These are phyloP conservation scores for Globisporangium irregulare DNA, from an alignment of 352 stramenopile species.

Conservation along the genomic window DNA sequence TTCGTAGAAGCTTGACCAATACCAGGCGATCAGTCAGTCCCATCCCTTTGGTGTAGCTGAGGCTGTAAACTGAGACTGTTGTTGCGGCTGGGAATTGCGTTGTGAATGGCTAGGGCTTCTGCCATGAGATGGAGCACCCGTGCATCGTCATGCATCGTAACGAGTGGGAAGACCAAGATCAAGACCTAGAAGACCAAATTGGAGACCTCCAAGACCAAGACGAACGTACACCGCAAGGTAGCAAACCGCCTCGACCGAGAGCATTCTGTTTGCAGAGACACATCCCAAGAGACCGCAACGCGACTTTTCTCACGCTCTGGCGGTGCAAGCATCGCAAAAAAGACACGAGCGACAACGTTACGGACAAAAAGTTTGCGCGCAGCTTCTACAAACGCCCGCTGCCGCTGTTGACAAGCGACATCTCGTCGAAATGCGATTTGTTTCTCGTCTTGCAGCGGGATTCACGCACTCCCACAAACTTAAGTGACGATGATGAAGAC, in stretches of 20 bases:
- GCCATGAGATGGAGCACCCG: conserved; percentile 35
- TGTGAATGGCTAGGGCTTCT: conserved; percentile 27
- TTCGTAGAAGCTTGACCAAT: conserved; percentile 6
- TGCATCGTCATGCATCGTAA: conserved; percentile 5
- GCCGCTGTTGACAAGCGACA: conserved; percentile 17
- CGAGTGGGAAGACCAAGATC: conserved; percentile 7
- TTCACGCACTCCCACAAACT: background rate
- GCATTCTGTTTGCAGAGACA: conserved; percentile 48
- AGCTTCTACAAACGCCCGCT: conserved; percentile 17
- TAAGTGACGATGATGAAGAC: conserved; percentile 6
- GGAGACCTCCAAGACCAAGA: background rate
- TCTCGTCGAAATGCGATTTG: conserved; percentile 22
- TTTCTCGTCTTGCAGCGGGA: conserved; percentile 8
- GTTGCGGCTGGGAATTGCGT: background rate
- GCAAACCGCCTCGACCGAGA: background rate
- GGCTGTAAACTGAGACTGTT: background rate
- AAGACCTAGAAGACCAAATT: background rate
- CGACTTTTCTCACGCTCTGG: conserved; percentile 45
- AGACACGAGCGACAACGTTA: conserved; percentile 5
- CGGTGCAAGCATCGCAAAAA: conserved; percentile 17
- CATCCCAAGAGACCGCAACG: conserved; percentile 25
- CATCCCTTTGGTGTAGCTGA: background rate
- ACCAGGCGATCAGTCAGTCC: background rate
- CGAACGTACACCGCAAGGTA: background rate
- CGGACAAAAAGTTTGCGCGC: conserved; percentile 7